Evolutionary conservation across 2,329 filamentous ascomycete genomes (phyloP).

Genomic region (Monosporascus sp.): DNA sequence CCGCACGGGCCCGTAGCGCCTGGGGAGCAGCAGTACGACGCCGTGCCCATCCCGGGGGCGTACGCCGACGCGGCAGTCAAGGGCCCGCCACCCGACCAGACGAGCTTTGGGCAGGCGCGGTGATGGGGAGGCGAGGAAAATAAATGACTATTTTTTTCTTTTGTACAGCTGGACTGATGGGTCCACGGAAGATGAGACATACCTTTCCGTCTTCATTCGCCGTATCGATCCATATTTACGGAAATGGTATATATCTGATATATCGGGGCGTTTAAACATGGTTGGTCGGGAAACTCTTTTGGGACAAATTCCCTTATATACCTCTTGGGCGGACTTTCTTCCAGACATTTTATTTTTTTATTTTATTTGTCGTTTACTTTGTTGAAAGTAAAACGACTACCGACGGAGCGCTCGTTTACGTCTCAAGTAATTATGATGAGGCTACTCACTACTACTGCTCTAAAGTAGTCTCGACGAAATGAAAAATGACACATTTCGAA

Average conservation of each 20-base stretch:
- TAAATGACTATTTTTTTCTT: conserved; percentile 6
- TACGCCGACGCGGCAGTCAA: conserved; percentile 58
- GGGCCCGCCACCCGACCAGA: conserved; percentile 44
- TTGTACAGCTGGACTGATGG: conserved; percentile 18
- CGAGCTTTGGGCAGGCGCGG: conserved; percentile 35
- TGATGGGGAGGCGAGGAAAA: conserved; percentile 13
- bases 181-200: neutral
- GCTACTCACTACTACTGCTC: conserved; percentile 2
- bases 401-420: no score
- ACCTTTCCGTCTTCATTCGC: no score
- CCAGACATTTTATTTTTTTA: neutral
- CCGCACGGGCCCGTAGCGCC: conserved; percentile 66
- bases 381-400: conserved; percentile 1
- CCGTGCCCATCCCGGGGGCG: conserved; percentile 83
- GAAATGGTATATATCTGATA: no score
- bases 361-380: neutral
- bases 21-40: conserved; percentile 77
- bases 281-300: no score
- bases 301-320: conserved; percentile 2
- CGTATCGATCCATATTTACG: no score
- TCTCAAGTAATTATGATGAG: no score
- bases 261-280: no score
- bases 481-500: no score
- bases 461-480: no score
- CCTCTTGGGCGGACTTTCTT: neutral